phyloP scores from a whole-genome alignment of 306 rosid species.

The Benincasa hispida region DNA sequence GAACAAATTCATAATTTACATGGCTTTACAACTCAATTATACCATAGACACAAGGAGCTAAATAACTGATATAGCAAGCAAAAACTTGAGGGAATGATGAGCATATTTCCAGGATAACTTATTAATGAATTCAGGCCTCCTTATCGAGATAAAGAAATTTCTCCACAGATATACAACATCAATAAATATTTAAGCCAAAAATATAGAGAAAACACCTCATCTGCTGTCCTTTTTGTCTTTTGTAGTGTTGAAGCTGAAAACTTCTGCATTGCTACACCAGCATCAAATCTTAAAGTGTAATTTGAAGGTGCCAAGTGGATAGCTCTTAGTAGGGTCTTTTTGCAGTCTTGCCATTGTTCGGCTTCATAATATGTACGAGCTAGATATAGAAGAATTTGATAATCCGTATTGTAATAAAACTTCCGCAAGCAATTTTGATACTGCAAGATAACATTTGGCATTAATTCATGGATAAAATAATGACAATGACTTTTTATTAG shows the following conservation, averaged over 20 bases:
- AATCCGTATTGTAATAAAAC: slow-evolving; percentile 83
- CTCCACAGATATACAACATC: background rate
- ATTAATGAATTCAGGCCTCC: background rate
- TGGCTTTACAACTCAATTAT: background rate
- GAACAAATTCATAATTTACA: background rate
- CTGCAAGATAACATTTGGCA: slow-evolving; percentile 44
- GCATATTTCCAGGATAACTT: background rate
- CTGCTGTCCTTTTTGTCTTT: slow-evolving; percentile 85
- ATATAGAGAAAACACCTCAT: slow-evolving; percentile 51
- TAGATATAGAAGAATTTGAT: slow-evolving; percentile 85
- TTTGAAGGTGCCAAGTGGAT: slow-evolving; percentile 97
- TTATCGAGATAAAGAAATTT: background rate
- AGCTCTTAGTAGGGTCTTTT: slow-evolving; percentile 79
- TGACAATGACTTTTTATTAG: slow-evolving; percentile 4
- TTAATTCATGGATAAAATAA: slow-evolving; percentile 16
- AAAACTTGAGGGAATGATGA: background rate
- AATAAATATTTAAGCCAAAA: slow-evolving; percentile 8
- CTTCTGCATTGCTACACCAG: slow-evolving; percentile 95
- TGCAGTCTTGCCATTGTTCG: slow-evolving; percentile 99
- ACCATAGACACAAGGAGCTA: background rate
- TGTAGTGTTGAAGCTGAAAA: slow-evolving; percentile 92
- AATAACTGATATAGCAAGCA: background rate
- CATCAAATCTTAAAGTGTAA: slow-evolving; percentile 93
- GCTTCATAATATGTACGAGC: slow-evolving; percentile 98
- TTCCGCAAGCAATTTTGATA: slow-evolving; percentile 97